Evolutionary conservation across 441 rosid genomes (phyloP).

Genomic region (Eutrema salsugineum): DNA sequence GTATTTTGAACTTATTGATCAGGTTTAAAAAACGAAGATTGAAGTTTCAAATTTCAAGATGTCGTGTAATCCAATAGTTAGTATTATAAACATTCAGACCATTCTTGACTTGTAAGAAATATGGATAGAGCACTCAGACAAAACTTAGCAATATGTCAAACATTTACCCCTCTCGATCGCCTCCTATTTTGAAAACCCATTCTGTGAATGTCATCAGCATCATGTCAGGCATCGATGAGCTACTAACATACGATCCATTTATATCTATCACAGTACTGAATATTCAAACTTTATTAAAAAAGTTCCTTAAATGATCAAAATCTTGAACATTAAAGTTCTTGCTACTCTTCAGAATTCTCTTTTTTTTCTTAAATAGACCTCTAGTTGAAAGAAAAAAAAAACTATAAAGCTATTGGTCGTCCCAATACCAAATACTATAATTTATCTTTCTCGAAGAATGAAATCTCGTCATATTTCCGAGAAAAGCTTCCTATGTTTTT

Average conservation of each 20-base stretch:
- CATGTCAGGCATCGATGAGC: not conserved
- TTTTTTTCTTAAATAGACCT: too few species aligned
- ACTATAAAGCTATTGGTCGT: not conserved
- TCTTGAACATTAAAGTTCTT: not conserved
- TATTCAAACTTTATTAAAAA: not conserved
- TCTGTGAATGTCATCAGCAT: not conserved
- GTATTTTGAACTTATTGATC: slow-evolving; percentile 10
- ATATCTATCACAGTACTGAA: not conserved
- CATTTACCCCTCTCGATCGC: not conserved
- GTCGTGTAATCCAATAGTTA: slow-evolving; percentile 21
- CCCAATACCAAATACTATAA: not conserved
- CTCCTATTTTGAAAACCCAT: not conserved
- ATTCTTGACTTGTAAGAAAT: slow-evolving; percentile 5
- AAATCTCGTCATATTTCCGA: too few species aligned
- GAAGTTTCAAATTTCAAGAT: not conserved
- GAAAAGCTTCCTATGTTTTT: too few species aligned
- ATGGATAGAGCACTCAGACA: slow-evolving; percentile 3
- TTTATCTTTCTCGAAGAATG: too few species aligned
- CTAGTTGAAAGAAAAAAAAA: not conserved
- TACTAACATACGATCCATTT: not conserved
- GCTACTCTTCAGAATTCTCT: not conserved
- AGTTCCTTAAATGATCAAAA: not conserved
- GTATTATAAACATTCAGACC: not conserved
- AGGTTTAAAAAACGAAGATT: not conserved
- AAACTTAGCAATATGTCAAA: not conserved